Percentiles rank a stretch among this genome's conserved stretches.
These are phyloP conservation scores for Neurospora sp. DNA, from an alignment of 495 filamentous ascomycete genomes.

Conservation along the genomic window DNA sequence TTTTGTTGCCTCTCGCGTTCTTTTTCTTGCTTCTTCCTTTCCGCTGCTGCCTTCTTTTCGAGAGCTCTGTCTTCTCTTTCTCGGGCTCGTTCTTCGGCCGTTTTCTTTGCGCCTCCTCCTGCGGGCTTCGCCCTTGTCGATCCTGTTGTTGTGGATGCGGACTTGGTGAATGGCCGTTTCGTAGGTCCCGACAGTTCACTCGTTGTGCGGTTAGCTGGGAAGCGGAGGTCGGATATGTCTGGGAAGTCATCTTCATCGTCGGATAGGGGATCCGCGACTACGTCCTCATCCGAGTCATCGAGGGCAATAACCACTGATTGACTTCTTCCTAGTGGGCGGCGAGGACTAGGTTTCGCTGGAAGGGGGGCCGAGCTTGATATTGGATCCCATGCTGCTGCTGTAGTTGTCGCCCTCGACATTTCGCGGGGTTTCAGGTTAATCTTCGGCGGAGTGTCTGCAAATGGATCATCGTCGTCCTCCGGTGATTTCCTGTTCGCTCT, in stretches of 20 bases:
- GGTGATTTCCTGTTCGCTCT: neutral
- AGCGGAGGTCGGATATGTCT: slow-evolving; percentile 25
- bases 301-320: slow-evolving; percentile 15
- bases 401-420: neutral
- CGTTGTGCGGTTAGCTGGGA: neutral
- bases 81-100: slow-evolving; percentile 22
- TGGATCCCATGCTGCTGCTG: slow-evolving; percentile 33
- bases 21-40: slow-evolving; percentile 40
- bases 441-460: slow-evolving; percentile 11
- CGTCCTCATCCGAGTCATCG: slow-evolving; percentile 23
- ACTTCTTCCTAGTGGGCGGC: slow-evolving; percentile 5
- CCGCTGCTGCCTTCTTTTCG: slow-evolving; percentile 16
- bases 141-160: slow-evolving; percentile 5
- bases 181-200: neutral
- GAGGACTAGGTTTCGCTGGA: slow-evolving; percentile 1
- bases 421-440: neutral
- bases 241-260: slow-evolving; percentile 28
- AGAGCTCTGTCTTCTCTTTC: slow-evolving; percentile 28
- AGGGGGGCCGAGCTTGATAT: slow-evolving; percentile 40
- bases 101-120: slow-evolving; percentile 15
- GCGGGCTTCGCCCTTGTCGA: slow-evolving; percentile 3
- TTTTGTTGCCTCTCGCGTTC: slow-evolving; percentile 49
- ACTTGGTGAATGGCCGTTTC: neutral
- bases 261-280: neutral
- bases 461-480: slow-evolving; percentile 9